Conservation (phyloP, 805 yeast species). For the Naumovozyma baii region DNA sequence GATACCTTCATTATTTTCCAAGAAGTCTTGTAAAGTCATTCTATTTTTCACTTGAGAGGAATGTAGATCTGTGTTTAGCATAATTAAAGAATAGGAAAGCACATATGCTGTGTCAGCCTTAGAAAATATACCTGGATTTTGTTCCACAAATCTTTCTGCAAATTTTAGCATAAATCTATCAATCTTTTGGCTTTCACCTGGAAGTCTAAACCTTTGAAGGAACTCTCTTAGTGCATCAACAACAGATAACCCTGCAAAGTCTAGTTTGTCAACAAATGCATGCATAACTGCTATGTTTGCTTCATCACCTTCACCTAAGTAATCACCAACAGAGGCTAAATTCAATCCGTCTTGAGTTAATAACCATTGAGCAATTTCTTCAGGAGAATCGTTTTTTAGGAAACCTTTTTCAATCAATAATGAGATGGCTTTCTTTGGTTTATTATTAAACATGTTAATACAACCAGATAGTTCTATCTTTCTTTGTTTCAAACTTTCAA, state of each 20-base stretch:
- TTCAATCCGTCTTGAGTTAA: slow-evolving; percentile 69
- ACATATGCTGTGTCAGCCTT: slow-evolving; percentile 93
- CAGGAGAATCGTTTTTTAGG: slow-evolving; percentile 50
- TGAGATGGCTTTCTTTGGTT: slow-evolving; percentile 72
- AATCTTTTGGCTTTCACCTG: slow-evolving; percentile 97
- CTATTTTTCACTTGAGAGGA: slow-evolving; percentile 75
- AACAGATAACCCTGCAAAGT: slow-evolving; percentile 57
- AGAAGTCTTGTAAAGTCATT: slow-evolving; percentile 82
- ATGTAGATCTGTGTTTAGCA: slow-evolving; percentile 92
- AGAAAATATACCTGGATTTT: slow-evolving; percentile 79
- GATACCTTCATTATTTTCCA: slow-evolving; percentile 81
- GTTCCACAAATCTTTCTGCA: slow-evolving; percentile 83
- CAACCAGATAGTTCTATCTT: slow-evolving; percentile 77
- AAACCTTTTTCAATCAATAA: slow-evolving; percentile 55
- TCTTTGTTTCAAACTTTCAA: slow-evolving; percentile 72
- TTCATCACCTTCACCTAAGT: slow-evolving; percentile 79
- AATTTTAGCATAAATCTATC: slow-evolving; percentile 95
- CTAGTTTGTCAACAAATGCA: slow-evolving; percentile 81
- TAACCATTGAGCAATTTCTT: slow-evolving; percentile 65
- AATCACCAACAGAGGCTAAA: slow-evolving; percentile 81
- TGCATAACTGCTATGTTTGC: slow-evolving; percentile 79
- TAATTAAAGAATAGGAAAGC: slow-evolving; percentile 79
- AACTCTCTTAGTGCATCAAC: slow-evolving; percentile 80
- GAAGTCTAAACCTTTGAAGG: slow-evolving; percentile 81
- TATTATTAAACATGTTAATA: slow-evolving; percentile 67